Base-by-base conservation (phyloP, 2,329 filamentous ascomycete species). In the Pseudogymnoascus sp. region DNA sequence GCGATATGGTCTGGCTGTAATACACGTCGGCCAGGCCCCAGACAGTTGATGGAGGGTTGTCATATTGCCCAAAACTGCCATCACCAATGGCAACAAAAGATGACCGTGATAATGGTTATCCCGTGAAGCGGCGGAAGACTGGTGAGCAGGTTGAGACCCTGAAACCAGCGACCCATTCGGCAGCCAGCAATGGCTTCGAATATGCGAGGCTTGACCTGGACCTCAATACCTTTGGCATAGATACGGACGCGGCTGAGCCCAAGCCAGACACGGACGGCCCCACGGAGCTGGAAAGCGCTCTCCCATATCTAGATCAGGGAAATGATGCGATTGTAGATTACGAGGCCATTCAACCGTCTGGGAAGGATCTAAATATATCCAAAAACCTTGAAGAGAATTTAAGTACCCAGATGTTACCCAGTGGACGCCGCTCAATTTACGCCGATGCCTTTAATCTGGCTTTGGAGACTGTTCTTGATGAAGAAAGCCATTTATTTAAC, bases 381-480 rank as follows among this genome's bases (percentile, higher is more conserved):
- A 71, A 75, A 66, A 63, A 70, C 68, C 72, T 79, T 4, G 80
- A 82, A 67, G 77, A 79, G 39, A 79, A 83, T 6, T 72, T 89
- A 13, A 81, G 81, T 64, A 77, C 85, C 62, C 79, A 79, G 61
- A 83, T 78, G 65, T 96, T 91, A 91, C 77, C 86, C 4, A 85
- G 82, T 71, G 91, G 92, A 0, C 87, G 86, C 73, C 96, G 88
- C 71, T 98, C 93, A 1, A 91, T 99, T 63, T 99, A 99, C 71
- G 92, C 97, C 16, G 95, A 99, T 77, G 95, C 95, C 0, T 99
- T 99, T 80, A 96, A 96, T 72, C 80, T 98, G 13, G 92, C 93
- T 1, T 79, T 99, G 60, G 88, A 93, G 65, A 96, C 91, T 0
- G 95, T 99, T 3, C 78, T 98, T 11, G 87, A 91, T 60, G 91